These are phyloP conservation scores for Hamamelis virginiana DNA, from an alignment of 164 flowering plant species.

Conservation along the genomic window DNA sequence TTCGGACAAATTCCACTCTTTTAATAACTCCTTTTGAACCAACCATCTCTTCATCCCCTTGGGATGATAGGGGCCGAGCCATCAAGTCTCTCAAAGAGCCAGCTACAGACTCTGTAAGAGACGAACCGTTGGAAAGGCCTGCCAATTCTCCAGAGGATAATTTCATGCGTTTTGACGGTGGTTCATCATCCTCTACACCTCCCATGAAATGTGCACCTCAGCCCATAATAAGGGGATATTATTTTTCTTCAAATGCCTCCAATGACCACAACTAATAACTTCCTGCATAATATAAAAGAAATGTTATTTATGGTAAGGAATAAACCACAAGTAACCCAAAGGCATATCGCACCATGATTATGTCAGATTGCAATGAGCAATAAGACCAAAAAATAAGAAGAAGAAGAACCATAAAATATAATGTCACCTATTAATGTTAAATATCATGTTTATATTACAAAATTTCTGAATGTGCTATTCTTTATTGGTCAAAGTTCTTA, in stretches of 20 bases:
- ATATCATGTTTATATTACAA: too few relatives aligned
- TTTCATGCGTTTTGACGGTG: constrained; percentile 79
- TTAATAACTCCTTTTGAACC: constrained; percentile 70
- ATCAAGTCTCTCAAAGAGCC: constrained; percentile 54
- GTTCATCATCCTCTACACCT: constrained; percentile 81
- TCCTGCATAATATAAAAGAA: constrained; percentile 8
- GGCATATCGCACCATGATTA: neutral
- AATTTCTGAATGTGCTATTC: too few relatives aligned
- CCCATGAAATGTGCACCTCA: constrained; percentile 88
- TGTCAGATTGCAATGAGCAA: too few relatives aligned
- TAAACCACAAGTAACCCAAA: neutral
- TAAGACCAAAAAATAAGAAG: too few relatives aligned
- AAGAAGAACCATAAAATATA: too few relatives aligned
- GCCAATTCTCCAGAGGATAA: constrained; percentile 38
- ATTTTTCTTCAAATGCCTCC: neutral
- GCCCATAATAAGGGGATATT: constrained; percentile 49
- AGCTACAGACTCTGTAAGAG: constrained; percentile 34
- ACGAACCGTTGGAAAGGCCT: constrained; percentile 37
- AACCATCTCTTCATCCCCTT: constrained; percentile 61
- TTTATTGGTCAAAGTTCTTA: too few relatives aligned
- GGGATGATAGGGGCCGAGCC: constrained; percentile 64
- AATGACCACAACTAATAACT: constrained; percentile 4
- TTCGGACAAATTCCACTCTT: constrained; percentile 65
- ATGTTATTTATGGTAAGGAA: neutral
- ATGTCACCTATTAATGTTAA: too few relatives aligned